These are phyloP conservation scores for Penicillium sp. DNA, from an alignment of 2,329 filamentous ascomycete genomes.

Conservation along the genomic window DNA sequence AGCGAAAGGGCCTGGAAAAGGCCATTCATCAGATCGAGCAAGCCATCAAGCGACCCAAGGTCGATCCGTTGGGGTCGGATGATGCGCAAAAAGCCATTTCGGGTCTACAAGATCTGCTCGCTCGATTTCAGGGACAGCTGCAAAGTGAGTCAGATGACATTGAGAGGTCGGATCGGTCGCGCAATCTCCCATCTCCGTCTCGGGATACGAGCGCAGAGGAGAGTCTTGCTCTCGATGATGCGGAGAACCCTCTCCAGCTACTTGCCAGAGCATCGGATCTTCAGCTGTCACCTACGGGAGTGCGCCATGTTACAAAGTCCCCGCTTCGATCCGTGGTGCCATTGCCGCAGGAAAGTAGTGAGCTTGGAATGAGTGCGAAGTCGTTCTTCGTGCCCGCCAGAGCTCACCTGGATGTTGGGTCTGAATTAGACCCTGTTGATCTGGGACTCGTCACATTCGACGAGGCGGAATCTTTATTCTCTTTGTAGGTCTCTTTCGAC, in stretches of 20 bases:
- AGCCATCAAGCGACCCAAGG: constrained; percentile 56
- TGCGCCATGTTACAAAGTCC: constrained; percentile 19
- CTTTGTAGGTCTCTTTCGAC: constrained; percentile 51
- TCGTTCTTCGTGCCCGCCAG: constrained; percentile 64
- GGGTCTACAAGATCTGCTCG: constrained; percentile 50
- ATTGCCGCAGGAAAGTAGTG: constrained; percentile 6
- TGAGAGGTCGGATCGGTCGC: constrained; percentile 28
- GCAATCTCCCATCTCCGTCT: constrained; percentile 18
- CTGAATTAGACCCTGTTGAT: constrained; percentile 64
- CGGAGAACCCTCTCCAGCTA: constrained; percentile 69
- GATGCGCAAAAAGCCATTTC: constrained; percentile 41
- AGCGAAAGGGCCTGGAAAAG: constrained; percentile 69
- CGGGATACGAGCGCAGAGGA: constrained; percentile 41
- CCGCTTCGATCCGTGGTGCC: constrained; percentile 36
- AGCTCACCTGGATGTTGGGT: constrained; percentile 59
- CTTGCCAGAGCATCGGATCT: constrained; percentile 69
- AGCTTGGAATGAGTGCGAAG: constrained; percentile 41
- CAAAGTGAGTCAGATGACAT: constrained; percentile 25
- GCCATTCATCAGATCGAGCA: constrained; percentile 70
- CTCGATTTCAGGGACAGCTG: constrained; percentile 44
- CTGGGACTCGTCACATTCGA: constrained; percentile 62
- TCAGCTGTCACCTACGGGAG: constrained; percentile 47
- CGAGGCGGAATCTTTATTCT: constrained; percentile 61
- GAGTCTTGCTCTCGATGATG: constrained; percentile 62
- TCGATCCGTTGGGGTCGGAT: constrained; percentile 42